Conservation (phyloP, 2,329 filamentous ascomycete genomes). For the Cladosporium phlei region DNA sequence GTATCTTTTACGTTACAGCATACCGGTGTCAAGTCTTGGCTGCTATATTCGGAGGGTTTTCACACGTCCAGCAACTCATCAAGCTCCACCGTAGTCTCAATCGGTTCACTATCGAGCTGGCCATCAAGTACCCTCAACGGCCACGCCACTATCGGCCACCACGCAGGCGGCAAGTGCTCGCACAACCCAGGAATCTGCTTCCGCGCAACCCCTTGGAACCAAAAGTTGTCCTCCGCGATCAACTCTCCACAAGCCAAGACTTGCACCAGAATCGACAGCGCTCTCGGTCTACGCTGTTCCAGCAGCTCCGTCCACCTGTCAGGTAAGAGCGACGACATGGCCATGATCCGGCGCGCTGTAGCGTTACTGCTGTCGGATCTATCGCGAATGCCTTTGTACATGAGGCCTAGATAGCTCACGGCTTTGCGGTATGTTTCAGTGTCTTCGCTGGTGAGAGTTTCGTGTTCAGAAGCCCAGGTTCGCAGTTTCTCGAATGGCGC, state of each 20-base stretch:
- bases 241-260: conserved; percentile 25
- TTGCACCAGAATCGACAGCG: conserved; percentile 23
- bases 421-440: conserved; percentile 18
- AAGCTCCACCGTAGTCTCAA: conserved; percentile 5
- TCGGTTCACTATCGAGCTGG: conserved; percentile 7
- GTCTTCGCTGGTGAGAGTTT: conserved; percentile 18
- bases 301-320: conserved; percentile 22
- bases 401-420: conserved; percentile 21
- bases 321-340: conserved; percentile 24
- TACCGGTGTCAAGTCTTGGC: too few species aligned
- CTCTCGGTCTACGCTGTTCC: conserved; percentile 21
- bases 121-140: conserved; percentile 19
- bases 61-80: too few species aligned
- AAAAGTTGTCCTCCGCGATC: conserved; percentile 20
- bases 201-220: conserved; percentile 24
- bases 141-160: conserved; percentile 23
- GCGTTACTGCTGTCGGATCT: conserved; percentile 17
- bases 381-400: conserved; percentile 22
- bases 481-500: conserved; percentile 23
- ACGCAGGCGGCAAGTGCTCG: conserved; percentile 18
- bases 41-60: too few species aligned
- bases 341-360: conserved; percentile 22
- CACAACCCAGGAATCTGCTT: conserved; percentile 22
- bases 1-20: too few species aligned
- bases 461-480: conserved; percentile 21